Base-by-base conservation (phyloP, 2,329 filamentous ascomycete genomes). In the Chaetomiaceae sp. region DNA sequence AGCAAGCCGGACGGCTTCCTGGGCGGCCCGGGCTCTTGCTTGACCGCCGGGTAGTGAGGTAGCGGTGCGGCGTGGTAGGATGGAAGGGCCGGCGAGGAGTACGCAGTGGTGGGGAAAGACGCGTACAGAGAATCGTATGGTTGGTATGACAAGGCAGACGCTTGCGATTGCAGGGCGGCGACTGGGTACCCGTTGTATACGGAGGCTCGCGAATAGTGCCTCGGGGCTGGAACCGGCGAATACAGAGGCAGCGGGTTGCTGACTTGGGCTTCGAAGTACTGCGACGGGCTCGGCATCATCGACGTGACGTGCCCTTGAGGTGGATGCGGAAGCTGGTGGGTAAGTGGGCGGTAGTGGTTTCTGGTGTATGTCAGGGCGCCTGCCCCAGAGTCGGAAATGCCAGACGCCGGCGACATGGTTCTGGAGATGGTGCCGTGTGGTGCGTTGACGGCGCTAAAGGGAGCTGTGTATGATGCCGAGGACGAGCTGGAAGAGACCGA, bases 401-500 rank as follows among this genome's bases (percentile, higher is more conserved):
- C 42, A 6, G 48, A 45, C 3, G 47, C 38, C 5, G 56, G 54
- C 11, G 55, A 57, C 36, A 56, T 15, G 10, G 52, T 53, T 6
- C 55, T 41, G 2, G 52, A 50, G 26, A 36, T 44, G 18, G 35
- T 27, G 11, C 33, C 42, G 35, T 47, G 22, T 12, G 26, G 39
- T 14, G 22, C 30, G 42, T 27, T n/a, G 36, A 22, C 34, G 17
- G 32, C 7, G 27, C 20, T 34, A 42, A 42, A 48, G 7, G 47
- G 38, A 1, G 26, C 18, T 6, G 46, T 20, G 42, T 48, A 49
- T 3, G 56, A 55, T 7, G 48, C 24, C 9, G 49, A 42, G 3
- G 56, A 57, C 11, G 56, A 52, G 6, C 45, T 41, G 4, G 54
- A 57, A 2, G 54, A 57, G 5, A 54, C 54, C 6, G 56, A 57